Conservation (phyloP, 108 stramenopile species). For the Discostella pseudostelligera region DNA sequence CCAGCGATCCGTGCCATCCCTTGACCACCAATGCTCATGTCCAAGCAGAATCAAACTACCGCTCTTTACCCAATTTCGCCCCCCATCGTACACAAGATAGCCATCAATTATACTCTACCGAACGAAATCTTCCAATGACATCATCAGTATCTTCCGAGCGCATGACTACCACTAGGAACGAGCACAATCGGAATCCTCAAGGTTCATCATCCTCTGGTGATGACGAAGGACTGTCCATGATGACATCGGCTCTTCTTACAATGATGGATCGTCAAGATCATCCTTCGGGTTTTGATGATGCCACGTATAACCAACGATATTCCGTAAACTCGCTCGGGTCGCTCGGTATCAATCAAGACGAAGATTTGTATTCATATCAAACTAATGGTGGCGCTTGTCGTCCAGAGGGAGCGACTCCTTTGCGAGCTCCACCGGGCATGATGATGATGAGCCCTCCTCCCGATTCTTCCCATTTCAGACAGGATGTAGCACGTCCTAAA, state of each 20-base stretch:
- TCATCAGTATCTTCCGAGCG: slow-evolving; percentile 3
- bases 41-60: slow-evolving; percentile 5
- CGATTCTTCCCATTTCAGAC: slow-evolving; percentile 1
- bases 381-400: slow-evolving; percentile 3
- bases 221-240: slow-evolving; percentile 80
- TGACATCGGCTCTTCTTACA: slow-evolving; percentile 82
- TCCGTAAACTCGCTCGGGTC: neutral
- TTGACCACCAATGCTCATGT: slow-evolving; percentile 11
- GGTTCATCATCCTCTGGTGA: slow-evolving; percentile 18
- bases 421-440: slow-evolving; percentile 31
- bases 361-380: slow-evolving; percentile 4
- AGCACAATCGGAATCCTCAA: slow-evolving; percentile 3
- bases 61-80: slow-evolving; percentile 1
- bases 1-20: slow-evolving; percentile 16
- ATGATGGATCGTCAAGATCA: slow-evolving; percentile 70
- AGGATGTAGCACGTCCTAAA: neutral
- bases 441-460: slow-evolving; percentile 1
- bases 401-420: neutral
- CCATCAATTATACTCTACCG: neutral
- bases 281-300: slow-evolving; percentile 10
- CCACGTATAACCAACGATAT: neutral
- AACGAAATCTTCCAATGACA: slow-evolving; percentile 1
- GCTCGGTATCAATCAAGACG: neutral
- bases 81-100: slow-evolving; percentile 13
- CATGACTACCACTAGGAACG: neutral